These are phyloP conservation scores for Coniochaeta pulveracea DNA, from an alignment of 2,329 filamentous ascomycete genomes.

Conservation along the genomic window DNA sequence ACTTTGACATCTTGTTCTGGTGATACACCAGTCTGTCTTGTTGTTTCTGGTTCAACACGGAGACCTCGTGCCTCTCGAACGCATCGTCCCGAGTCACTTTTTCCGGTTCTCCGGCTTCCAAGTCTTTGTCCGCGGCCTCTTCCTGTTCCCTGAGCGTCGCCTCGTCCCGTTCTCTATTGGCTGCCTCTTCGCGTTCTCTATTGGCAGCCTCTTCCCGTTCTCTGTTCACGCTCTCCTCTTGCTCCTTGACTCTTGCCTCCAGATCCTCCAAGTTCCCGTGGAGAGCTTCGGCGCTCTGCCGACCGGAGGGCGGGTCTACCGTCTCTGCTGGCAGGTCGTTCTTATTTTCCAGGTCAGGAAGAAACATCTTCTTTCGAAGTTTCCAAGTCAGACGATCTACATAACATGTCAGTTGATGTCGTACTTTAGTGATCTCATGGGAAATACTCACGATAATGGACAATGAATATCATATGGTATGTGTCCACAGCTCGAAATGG, in stretches of 20 bases:
- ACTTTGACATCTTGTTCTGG: slow-evolving; percentile 68
- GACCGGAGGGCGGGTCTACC: neutral
- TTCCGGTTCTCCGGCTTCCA: slow-evolving; percentile 28
- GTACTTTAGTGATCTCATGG: slow-evolving; percentile 20
- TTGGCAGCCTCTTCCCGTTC: no score
- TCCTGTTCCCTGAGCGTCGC: slow-evolving; percentile 32
- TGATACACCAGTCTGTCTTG: slow-evolving; percentile 64
- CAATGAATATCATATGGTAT: slow-evolving; percentile 78
- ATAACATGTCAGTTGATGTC: slow-evolving; percentile 10
- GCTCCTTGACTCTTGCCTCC: no score
- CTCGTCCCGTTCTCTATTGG: no score
- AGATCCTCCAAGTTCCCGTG: no score
- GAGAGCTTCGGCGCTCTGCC: no score
- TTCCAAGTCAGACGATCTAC: slow-evolving; percentile 47
- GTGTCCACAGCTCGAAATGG: slow-evolving; percentile 73
- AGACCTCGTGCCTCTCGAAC: slow-evolving; percentile 36
- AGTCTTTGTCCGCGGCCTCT: slow-evolving; percentile 18
- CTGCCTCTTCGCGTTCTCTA: no score
- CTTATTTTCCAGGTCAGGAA: slow-evolving; percentile 53
- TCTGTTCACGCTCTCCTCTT: no score
- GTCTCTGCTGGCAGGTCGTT: slow-evolving; percentile 49
- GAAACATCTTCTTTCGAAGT: slow-evolving; percentile 45
- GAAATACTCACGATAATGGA: slow-evolving; percentile 44
- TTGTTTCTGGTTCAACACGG: slow-evolving; percentile 54
- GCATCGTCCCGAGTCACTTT: slow-evolving; percentile 19